These are phyloP conservation scores for Wallacemonas sp. DNA, from an alignment of 208 protist species.

Conservation along the genomic window DNA sequence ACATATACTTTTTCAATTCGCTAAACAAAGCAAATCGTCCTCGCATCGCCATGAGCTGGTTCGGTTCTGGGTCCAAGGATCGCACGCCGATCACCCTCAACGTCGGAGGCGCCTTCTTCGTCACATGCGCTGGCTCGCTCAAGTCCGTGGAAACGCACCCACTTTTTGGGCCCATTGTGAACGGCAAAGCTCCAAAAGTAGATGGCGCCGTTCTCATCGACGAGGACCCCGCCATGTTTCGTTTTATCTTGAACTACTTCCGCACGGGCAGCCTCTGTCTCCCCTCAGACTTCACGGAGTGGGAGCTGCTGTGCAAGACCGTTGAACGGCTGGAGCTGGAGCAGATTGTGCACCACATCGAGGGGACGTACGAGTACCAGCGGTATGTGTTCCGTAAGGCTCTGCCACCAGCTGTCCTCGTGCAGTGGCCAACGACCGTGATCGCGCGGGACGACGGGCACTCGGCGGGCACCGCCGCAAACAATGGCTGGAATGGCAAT, in stretches of 20 bases:
- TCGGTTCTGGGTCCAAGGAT: not conserved
- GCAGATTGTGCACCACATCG: slow-evolving; percentile 37
- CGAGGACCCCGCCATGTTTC: slow-evolving; percentile 61
- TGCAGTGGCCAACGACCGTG: slow-evolving; percentile 46
- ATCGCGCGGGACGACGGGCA: not conserved
- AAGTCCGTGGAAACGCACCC: slow-evolving; percentile 28
- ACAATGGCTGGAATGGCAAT: too few relatives aligned
- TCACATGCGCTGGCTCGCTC: slow-evolving; percentile 43
- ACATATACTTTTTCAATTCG: not conserved
- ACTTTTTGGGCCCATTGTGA: slow-evolving; percentile 60
- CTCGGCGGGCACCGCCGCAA: not conserved
- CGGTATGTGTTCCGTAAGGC: slow-evolving; percentile 45
- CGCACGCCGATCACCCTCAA: slow-evolving; percentile 48
- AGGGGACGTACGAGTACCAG: slow-evolving; percentile 65
- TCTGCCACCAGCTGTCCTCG: slow-evolving; percentile 65
- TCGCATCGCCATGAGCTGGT: slow-evolving; percentile 10
- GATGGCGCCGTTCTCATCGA: slow-evolving; percentile 73
- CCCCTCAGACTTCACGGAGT: slow-evolving; percentile 61
- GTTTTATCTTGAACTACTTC: slow-evolving; percentile 63
- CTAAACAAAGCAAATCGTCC: not conserved
- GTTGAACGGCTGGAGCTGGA: slow-evolving; percentile 43
- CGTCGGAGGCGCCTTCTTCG: slow-evolving; percentile 64
- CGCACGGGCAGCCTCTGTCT: slow-evolving; percentile 47
- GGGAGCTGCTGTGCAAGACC: slow-evolving; percentile 65
- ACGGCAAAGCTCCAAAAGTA: slow-evolving; percentile 36